Base-by-base conservation (phyloP, 2,329 filamentous ascomycete species). In the Huntiella savannae region DNA sequence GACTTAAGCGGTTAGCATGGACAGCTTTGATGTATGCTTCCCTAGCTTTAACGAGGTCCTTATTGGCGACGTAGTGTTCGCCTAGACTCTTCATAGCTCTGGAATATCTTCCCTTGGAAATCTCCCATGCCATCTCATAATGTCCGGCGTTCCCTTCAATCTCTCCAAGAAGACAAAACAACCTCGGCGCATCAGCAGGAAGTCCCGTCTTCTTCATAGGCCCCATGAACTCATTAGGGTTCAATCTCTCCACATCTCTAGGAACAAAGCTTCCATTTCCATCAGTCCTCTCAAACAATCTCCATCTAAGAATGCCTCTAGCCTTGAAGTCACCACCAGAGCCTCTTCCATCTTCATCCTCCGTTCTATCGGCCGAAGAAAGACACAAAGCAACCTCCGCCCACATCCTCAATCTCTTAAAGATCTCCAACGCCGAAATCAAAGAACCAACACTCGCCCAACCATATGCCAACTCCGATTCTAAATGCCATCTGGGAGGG, bases 121-220 rank as follows among this genome's bases (percentile, higher is more conserved):
- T 73, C 15, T 79, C 74, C 91, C 91, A 98, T 0, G 88, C 86
- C 11, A 79, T 80, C 52, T 83, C 73, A 62, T 92, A 98, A 63
- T 87, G 75, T 7, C 63, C 59, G 0, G 79, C 70, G 7, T 91
- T 73, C 16, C 77, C 68, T 53, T 93, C 83, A 12, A 98, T 70
- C 54, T 98, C 91, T 13, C 88, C 91, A 1, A 98, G 67, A 48
- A 98, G 95, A 58, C 88, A 96, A 66, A 87, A 88, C 4, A 96
- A 65, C 0, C 91, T 75, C 0, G 91, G 82, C 1, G 88, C 84
- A 57, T 96, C 84, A 0, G 82, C 65, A 0, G 83, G 81, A 4
- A 71, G 63, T 22, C 62, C 57, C 55, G 84, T 79, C 4, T 22
- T 19, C 40, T 49, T 49, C 2, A 43, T 3, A 1, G 77, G 68